phyloP scores from a whole-genome alignment of 192 early-diverging fungal species.

The Coemansia sp. region DNA sequence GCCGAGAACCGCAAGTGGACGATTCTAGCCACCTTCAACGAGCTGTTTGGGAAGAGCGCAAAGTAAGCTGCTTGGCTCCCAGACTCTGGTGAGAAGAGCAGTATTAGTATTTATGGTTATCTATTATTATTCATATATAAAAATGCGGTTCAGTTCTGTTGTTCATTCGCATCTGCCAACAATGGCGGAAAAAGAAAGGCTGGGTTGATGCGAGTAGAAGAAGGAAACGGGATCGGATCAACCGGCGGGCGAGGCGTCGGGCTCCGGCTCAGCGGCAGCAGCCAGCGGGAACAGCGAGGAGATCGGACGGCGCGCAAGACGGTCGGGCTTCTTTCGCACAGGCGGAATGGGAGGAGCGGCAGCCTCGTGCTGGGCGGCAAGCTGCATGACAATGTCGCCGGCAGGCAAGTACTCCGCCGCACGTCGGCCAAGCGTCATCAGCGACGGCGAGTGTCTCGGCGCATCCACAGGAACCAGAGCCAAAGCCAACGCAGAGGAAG shows the following conservation, averaged over 20 bases:
- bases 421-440: slow-evolving; percentile 33
- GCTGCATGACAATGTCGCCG: slow-evolving; percentile 31
- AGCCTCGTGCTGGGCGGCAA: slow-evolving; percentile 23
- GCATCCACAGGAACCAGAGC: background rate
- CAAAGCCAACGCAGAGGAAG: background rate
- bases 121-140: background rate
- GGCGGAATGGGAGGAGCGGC: background rate
- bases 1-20: slow-evolving; percentile 99
- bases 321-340: slow-evolving; percentile 16
- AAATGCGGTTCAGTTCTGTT: background rate
- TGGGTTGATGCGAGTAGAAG: background rate
- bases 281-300: slow-evolving; percentile 26
- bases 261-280: background rate
- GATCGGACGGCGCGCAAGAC: slow-evolving; percentile 33
- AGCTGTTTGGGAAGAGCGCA: slow-evolving; percentile 50
- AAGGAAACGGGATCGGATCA: background rate
- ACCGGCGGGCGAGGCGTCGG: background rate
- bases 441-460: slow-evolving; percentile 15
- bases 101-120: too few species aligned
- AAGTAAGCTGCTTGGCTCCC: slow-evolving; percentile 27
- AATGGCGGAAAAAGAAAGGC: background rate
- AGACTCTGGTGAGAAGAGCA: too few species aligned
- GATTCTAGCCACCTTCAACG: slow-evolving; percentile 80
- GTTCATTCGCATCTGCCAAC: background rate
- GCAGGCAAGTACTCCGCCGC: slow-evolving; percentile 39